Conservation (phyloP, 495 filamentous ascomycete species). For the Rhizodiscina lignyota region DNA sequence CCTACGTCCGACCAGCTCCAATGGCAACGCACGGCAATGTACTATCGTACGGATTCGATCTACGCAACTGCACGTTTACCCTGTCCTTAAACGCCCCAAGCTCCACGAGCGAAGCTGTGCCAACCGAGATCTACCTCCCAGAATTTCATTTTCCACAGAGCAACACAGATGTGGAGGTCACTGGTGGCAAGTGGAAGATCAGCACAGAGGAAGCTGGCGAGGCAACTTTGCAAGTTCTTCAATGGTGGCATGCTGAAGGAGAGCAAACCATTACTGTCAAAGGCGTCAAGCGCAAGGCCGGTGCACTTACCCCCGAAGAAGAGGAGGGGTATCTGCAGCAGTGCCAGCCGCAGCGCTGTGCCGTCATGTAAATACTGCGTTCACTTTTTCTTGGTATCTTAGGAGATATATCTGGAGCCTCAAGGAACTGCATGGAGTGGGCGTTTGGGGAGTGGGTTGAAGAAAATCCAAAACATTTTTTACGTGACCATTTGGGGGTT, state of each 20-base stretch:
- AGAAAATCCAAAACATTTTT: too few species aligned
- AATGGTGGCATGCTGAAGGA: slow-evolving; percentile 83
- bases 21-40: slow-evolving; percentile 56
- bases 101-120: slow-evolving; percentile 33
- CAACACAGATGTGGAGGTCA: slow-evolving; percentile 50
- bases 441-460: too few species aligned
- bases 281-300: slow-evolving; percentile 45
- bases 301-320: slow-evolving; percentile 26
- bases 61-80: slow-evolving; percentile 21
- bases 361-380: slow-evolving; percentile 29
- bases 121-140: slow-evolving; percentile 77
- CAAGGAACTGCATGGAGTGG: too few species aligned
- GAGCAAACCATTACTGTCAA: slow-evolving; percentile 65
- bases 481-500: too few species aligned
- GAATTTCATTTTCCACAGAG: slow-evolving; percentile 83
- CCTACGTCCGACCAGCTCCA: slow-evolving; percentile 75
- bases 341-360: slow-evolving; percentile 26
- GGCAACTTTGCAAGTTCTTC: slow-evolving; percentile 48
- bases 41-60: slow-evolving; percentile 54
- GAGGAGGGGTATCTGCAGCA: slow-evolving; percentile 44
- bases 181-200: slow-evolving; percentile 79
- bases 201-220: slow-evolving; percentile 50
- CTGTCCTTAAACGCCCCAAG: slow-evolving; percentile 14
- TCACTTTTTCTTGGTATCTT: too few species aligned
- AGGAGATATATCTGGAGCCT: too few species aligned